A percentile compares a stretch with the other conserved stretches of the same genome.
Evolutionary conservation across 164 flowering plant genomes (phyloP).

Genomic region (Umbilicus rupestris): DNA sequence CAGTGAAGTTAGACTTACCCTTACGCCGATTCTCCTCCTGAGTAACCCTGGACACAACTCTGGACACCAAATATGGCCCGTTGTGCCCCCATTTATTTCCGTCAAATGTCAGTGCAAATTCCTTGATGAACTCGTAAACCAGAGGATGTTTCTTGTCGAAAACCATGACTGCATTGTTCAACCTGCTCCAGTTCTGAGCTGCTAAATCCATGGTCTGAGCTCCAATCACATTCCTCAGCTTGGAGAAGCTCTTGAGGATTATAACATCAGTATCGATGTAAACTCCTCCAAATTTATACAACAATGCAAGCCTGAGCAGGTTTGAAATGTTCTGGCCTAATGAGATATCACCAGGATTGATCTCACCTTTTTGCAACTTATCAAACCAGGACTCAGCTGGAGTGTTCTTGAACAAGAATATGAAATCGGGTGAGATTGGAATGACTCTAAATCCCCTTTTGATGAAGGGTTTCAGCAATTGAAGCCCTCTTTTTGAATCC

Average conservation of each 20-base stretch:
- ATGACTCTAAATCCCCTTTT: conserved; percentile 37
- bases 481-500: conserved; percentile 43
- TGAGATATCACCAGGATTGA: conserved; percentile 64
- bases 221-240: conserved; percentile 60
- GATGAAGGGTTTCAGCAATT: conserved; percentile 37
- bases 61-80: conserved; percentile 88
- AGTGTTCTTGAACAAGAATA: conserved; percentile 48
- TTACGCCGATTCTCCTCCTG: conserved; percentile 22
- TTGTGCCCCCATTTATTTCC: conserved; percentile 97
- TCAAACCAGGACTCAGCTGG: conserved; percentile 53
- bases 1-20: conserved; percentile 34
- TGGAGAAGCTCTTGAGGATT: conserved; percentile 45
- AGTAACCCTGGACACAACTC: conserved; percentile 37
- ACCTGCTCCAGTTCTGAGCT: conserved; percentile 63
- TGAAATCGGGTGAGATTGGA: conserved; percentile 60
- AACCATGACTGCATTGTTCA: conserved; percentile 87
- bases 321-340: conserved; percentile 88
- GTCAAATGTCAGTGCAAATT: conserved; percentile 72
- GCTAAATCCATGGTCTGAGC: conserved; percentile 55
- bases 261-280: conserved; percentile 79
- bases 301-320: conserved; percentile 57
- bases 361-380: conserved; percentile 34
- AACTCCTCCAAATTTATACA: conserved; percentile 76
- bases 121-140: conserved; percentile 59
- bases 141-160: conserved; percentile 78